Conservation (phyloP, 139 green algal species). For the Chlamydomonas sp. region DNA sequence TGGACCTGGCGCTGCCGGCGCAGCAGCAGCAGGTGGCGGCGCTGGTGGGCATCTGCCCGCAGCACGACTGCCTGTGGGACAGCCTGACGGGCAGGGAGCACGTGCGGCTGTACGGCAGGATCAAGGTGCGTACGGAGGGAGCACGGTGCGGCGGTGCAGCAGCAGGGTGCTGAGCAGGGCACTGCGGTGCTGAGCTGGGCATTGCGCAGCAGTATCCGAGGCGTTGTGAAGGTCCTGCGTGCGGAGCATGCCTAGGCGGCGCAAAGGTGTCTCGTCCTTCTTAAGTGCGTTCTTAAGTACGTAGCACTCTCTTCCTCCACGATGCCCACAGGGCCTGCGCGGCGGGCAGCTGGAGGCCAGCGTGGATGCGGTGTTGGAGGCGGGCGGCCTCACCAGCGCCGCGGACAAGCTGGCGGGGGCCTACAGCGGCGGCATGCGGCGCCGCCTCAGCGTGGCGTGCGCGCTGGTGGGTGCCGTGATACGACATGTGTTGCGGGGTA, state of each 20-base stretch:
- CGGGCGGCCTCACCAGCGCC: constrained; percentile 43
- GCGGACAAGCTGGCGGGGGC: constrained; percentile 60
- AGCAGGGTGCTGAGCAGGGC: neutral
- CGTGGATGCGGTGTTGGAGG: neutral
- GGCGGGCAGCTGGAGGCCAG: constrained; percentile 10
- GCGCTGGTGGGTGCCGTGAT: constrained; percentile 76
- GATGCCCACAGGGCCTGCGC: constrained; percentile 17
- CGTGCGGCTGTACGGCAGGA: constrained; percentile 61
- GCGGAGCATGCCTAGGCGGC: too few relatives aligned
- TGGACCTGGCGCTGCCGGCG: constrained; percentile 8
- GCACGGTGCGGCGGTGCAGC: neutral
- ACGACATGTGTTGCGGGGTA: too few relatives aligned
- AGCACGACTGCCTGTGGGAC: constrained; percentile 90
- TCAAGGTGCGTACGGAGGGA: constrained; percentile 55
- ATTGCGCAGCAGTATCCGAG: too few relatives aligned
- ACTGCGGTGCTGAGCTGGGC: neutral
- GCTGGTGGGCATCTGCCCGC: constrained; percentile 44
- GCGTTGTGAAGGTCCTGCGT: too few relatives aligned
- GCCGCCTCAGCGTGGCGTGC: constrained; percentile 83
- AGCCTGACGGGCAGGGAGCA: constrained; percentile 75
- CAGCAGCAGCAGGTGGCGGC: neutral
- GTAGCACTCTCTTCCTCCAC: neutral
- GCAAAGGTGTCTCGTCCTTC: neutral
- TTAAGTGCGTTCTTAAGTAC: neutral
- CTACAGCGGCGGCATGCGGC: constrained; percentile 88